Evolutionary conservation across 2,329 filamentous ascomycete species (phyloP).

Genomic region (Aspergillus costaricaensis): DNA sequence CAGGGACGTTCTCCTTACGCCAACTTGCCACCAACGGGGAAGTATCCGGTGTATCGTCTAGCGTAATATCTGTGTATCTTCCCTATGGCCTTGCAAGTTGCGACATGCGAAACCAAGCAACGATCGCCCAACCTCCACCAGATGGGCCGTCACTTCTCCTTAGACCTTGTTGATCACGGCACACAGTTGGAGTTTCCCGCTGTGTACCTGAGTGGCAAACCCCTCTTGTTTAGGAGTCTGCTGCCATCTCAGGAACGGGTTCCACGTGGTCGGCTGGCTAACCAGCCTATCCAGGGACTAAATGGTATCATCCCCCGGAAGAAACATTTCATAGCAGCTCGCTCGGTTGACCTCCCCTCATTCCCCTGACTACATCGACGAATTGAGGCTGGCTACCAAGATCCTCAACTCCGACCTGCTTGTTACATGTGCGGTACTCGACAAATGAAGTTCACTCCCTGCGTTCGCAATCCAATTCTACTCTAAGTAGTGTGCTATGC

Average conservation of each 20-base stretch:
- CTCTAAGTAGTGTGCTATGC: neutral
- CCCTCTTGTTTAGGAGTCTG: neutral
- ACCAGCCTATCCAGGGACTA: neutral
- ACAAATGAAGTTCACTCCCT: neutral
- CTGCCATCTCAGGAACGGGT: neutral
- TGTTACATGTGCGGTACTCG: neutral
- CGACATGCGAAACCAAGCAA: neutral
- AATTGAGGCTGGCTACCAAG: neutral
- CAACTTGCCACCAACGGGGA: neutral
- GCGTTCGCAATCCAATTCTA: neutral
- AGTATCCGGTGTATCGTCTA: neutral
- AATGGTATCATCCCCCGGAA: neutral
- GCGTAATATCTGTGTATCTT: neutral
- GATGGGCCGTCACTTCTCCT: neutral
- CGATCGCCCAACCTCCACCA: neutral
- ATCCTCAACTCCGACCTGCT: neutral
- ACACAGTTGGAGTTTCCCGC: neutral
- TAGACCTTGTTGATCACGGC: neutral
- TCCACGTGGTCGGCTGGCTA: neutral
- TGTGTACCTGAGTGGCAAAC: neutral
- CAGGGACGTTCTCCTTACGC: neutral
- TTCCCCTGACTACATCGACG: neutral
- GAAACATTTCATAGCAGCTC: neutral
- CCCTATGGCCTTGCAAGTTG: neutral
- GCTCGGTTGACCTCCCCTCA: neutral